phyloP scores from a whole-genome alignment of 176 grass and related monocot genomes.

The Triticum turgidum region DNA sequence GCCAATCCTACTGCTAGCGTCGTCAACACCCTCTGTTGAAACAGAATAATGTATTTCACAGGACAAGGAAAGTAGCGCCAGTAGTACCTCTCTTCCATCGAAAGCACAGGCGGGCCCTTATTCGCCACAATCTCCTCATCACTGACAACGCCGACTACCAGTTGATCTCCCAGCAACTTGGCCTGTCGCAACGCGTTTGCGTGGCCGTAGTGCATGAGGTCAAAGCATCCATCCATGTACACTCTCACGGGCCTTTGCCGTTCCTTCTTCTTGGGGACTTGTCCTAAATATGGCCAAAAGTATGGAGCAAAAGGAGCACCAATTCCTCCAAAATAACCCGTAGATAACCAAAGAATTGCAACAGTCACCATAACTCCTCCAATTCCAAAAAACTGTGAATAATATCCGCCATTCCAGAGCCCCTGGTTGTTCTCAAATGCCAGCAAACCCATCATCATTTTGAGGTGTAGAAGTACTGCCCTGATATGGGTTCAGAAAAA shows the following conservation, averaged over 20 bases:
- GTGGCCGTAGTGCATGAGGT: conserved; percentile 90
- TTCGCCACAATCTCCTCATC: conserved; percentile 92
- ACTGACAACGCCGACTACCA: conserved; percentile 82
- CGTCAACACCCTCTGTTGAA: neutral
- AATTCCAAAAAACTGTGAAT: conserved; percentile 72
- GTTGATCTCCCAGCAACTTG: conserved; percentile 71
- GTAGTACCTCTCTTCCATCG: conserved; percentile 84
- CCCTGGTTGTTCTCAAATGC: conserved; percentile 71
- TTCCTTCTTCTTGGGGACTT: conserved; percentile 59
- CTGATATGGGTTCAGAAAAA: conserved; percentile 33
- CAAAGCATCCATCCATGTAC: conserved; percentile 96
- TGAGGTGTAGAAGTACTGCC: neutral
- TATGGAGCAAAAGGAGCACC: conserved; percentile 61
- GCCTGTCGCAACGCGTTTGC: conserved; percentile 88
- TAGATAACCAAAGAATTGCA: conserved; percentile 67
- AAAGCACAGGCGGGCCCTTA: conserved; percentile 90
- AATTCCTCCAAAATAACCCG: conserved; percentile 74
- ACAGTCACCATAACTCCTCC: conserved; percentile 78
- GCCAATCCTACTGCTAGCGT: neutral
- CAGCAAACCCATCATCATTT: conserved; percentile 57
- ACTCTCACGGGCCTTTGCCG: conserved; percentile 72
- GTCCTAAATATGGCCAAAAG: conserved; percentile 69
- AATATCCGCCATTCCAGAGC: conserved; percentile 64
- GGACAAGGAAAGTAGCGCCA: neutral
- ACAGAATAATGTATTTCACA: neutral